Conservation (phyloP, 2,329 filamentous ascomycete species). For the Penicillium hesseltinei region DNA sequence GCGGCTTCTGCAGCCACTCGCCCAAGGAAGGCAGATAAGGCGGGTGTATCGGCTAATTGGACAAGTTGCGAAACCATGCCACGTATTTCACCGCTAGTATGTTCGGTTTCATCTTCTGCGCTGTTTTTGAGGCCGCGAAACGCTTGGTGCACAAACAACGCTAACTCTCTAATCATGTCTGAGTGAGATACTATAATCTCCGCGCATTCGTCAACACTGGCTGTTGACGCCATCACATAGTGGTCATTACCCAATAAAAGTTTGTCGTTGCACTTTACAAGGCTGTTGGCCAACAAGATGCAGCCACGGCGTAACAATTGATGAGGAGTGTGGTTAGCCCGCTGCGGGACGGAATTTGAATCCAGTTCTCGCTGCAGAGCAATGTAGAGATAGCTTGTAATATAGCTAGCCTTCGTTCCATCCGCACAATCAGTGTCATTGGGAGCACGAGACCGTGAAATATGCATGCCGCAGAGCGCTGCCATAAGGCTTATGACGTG, state of each 20-base stretch:
- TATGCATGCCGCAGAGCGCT: conserved; percentile 39
- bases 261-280: conserved; percentile 30
- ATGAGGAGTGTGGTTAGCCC: conserved; percentile 17
- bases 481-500: conserved; percentile 36
- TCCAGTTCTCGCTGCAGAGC: conserved; percentile 27
- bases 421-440: conserved; percentile 11
- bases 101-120: conserved; percentile 22
- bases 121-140: conserved; percentile 34
- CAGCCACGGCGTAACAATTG: conserved; percentile 35
- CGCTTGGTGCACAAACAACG: conserved; percentile 35
- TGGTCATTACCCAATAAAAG: conserved; percentile 8
- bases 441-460: conserved; percentile 30
- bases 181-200: conserved; percentile 28
- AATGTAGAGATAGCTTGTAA: conserved; percentile 26
- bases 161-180: conserved; percentile 35
- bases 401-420: conserved; percentile 27
- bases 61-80: conserved; percentile 27
- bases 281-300: conserved; percentile 31
- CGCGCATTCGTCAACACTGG: conserved; percentile 33
- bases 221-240: conserved; percentile 15
- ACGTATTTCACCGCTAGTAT: conserved; percentile 28
- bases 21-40: conserved; percentile 31
- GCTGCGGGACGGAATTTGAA: not conserved
- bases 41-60: conserved; percentile 19
- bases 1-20: conserved; percentile 41